Evolutionary conservation across 108 stramenopile genomes (phyloP), one percentile per base, ranked within the genome.

Genomic region (Nitzschia palea): DNA sequence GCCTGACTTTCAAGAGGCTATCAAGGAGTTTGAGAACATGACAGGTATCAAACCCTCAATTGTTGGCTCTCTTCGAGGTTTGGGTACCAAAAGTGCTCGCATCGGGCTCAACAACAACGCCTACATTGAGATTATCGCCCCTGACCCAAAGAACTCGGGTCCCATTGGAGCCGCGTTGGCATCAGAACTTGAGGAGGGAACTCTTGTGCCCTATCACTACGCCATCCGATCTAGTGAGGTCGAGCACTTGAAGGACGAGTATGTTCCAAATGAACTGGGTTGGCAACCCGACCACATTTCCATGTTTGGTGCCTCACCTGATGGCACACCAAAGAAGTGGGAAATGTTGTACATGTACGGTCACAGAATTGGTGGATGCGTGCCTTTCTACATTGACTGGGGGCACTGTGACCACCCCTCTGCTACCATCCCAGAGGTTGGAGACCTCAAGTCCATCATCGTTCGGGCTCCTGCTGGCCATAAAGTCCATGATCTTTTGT

Each of bases 231-330:
- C 76, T 18, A 73, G 54, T 17, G 69, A 70, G 31, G 68, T 76
- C n/a, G 68, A 67, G n/a, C 60, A 59, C 6, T 48, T 82, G 65
- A 82, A 77, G 63, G 80, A 82, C 42, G 72, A 77, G 28, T 68
- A 76, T 22, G 74, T 76, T 22, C 71, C 71, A 14, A 66, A 68
- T 55, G 62, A 77, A 42, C 62, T 77, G 30, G 80, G 80, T 22
- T 82, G 76, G 65, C 67, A 77, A 22, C 80, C 80, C 17, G 80
- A 82, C 45, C 80, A 82, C 52, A 82, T 82, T 40, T 77, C 76
- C 37, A 82, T 82, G 80, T 77, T 77, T 66, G 76, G 76, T 25
- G 71, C 80, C 2, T 68, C 68, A 9, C 66, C 76, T 20, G 72
- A 82, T 44, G 80, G 80, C 18, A 73, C 71, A 23, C 80, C 80